Conservation (phyloP, 108 stramenopile species). For the Pseudonitzschia pungens region DNA sequence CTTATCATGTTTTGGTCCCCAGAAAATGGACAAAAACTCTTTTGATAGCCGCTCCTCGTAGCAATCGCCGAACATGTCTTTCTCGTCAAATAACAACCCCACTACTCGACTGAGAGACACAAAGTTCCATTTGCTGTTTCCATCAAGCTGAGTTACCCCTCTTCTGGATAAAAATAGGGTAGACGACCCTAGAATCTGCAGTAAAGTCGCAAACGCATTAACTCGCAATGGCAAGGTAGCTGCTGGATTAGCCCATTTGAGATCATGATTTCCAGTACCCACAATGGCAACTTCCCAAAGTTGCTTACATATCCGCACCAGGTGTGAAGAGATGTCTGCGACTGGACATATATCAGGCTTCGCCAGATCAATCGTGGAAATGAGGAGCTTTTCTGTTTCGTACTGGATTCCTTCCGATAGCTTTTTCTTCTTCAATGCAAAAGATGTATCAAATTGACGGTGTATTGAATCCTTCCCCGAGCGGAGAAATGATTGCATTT, state of each 20-base stretch:
- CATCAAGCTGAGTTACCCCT: slow-evolving; percentile 73
- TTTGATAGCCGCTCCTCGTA: slow-evolving; percentile 29
- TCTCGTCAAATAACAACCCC: slow-evolving; percentile 72
- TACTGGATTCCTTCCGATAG: slow-evolving; percentile 20
- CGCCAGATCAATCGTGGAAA: slow-evolving; percentile 52
- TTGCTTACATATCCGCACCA: slow-evolving; percentile 55
- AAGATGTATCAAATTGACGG: background rate
- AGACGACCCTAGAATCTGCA: slow-evolving; percentile 63
- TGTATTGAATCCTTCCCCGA: slow-evolving; percentile 24
- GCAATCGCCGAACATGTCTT: slow-evolving; percentile 36
- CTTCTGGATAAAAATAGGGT: slow-evolving; percentile 62
- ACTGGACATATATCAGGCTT: slow-evolving; percentile 64
- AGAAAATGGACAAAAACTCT: background rate
- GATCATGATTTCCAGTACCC: slow-evolving; percentile 65
- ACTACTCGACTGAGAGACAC: slow-evolving; percentile 45
- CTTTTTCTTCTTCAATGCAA: background rate
- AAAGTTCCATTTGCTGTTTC: slow-evolving; percentile 62
- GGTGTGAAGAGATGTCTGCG: slow-evolving; percentile 49
- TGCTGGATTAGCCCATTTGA: slow-evolving; percentile 82
- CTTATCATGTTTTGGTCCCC: background rate
- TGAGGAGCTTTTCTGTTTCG: slow-evolving; percentile 46
- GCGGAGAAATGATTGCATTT: slow-evolving; percentile 10
- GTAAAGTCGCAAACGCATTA: slow-evolving; percentile 77
- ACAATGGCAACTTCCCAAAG: slow-evolving; percentile 59
- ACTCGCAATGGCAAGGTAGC: slow-evolving; percentile 68